Evolutionary conservation across 352 stramenopile genomes (phyloP), one percentile per base, ranked within the genome.

Genomic region (Phytophthora uliginosa): DNA sequence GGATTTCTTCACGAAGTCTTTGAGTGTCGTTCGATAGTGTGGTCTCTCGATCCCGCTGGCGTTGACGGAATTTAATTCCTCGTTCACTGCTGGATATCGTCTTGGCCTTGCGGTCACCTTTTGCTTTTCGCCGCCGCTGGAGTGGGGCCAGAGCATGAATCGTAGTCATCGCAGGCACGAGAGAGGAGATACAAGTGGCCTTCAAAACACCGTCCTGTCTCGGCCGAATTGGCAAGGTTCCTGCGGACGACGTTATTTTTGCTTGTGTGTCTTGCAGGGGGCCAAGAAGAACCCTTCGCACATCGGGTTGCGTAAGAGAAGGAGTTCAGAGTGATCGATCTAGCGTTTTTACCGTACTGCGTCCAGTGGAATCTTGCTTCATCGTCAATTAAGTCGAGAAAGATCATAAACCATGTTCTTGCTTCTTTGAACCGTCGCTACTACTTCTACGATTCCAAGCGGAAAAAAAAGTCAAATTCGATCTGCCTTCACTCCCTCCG

Each of bases 401-500:
- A 31, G 26, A 31, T 4, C 28, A 31, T 31, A 8, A 0, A 31
- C 28, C 28, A 31, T 31, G 28, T 31, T 8, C 28, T 31, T 31
- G 28, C 28, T 31, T 8, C 28, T 31, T 18, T n/a, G 13, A 45
- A 45, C 38, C 38, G 4, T 45, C 38, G 4, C 38, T 18, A 47
- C 38, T 47, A 47, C 38, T 13, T 47, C 10, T 7, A n/a, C 12
- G 12, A 13, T 47, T 18, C 38, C 17, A 18, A 7, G 20, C 45
- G 18, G 4, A 26, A 28, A 10, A 52, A 7, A 18, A 26, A 52
- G n/a, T 20, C 7, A 52, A 2, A 24, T 24, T 52, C 10, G 45
- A 52, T 45, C 18, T 45, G 42, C 18, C 7, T 20, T 61, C 36
- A 62, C 38, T 48, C 63, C n/a, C 58, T 31, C 9, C 63, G 55